Conservation (phyloP, 1,284 basidiomycete genomes). For the Sporisorium graminicola region DNA sequence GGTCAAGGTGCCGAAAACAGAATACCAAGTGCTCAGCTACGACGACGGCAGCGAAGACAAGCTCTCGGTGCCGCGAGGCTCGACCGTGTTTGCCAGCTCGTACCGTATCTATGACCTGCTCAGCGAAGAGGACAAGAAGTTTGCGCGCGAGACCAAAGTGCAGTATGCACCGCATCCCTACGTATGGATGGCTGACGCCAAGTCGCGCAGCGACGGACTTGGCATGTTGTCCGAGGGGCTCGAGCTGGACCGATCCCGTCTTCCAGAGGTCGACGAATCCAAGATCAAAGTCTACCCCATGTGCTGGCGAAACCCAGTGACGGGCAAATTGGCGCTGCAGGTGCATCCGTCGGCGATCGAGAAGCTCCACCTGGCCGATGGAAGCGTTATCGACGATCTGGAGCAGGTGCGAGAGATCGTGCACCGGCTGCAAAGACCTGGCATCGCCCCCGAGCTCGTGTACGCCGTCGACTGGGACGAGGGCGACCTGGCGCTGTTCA, state of each 20-base stretch:
- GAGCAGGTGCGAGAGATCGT: constrained; percentile 9
- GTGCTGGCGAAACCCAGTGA: constrained; percentile 8
- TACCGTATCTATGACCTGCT: constrained; percentile 10
- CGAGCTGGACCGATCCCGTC: background rate
- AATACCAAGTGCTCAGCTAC: background rate
- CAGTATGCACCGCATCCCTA: constrained; percentile 9
- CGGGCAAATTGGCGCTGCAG: constrained; percentile 6
- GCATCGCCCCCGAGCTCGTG: constrained; percentile 1
- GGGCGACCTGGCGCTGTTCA: constrained; percentile 10
- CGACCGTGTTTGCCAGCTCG: constrained; percentile 9
- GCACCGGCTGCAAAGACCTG: constrained; percentile 8
- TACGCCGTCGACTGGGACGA: constrained; percentile 11
- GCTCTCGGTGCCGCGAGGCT: constrained; percentile 7
- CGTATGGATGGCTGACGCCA: constrained; percentile 9
- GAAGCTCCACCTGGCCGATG: constrained; percentile 5
- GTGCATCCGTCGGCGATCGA: constrained; percentile 9
- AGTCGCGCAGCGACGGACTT: constrained; percentile 6
- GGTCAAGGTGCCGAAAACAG: constrained; percentile 10
- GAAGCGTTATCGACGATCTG: constrained; percentile 6
- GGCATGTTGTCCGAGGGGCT: constrained; percentile 7
- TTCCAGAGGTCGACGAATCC: constrained; percentile 2
- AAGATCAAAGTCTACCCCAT: constrained; percentile 9
- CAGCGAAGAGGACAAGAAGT: constrained; percentile 13
- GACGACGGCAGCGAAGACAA: constrained; percentile 5
- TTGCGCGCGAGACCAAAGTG: constrained; percentile 9